Conservation (phyloP, 164 flowering plant genomes). For the Magnolia sinica region DNA sequence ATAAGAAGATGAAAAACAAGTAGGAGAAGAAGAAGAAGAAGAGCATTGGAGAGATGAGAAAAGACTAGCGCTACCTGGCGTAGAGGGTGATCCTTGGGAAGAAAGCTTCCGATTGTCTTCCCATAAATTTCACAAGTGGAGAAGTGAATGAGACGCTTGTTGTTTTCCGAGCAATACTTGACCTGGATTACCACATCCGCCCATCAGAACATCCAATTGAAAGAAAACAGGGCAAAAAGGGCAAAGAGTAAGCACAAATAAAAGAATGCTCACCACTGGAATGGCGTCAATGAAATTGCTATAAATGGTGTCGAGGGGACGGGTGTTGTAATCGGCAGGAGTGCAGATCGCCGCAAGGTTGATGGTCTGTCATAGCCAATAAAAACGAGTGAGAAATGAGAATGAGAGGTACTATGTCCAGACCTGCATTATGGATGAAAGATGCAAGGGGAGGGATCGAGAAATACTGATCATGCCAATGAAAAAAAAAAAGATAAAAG, state of each 20-base stretch:
- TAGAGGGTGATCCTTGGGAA: constrained; percentile 84
- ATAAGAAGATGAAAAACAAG: too few relatives aligned
- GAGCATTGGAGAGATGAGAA: neutral
- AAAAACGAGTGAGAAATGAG: neutral
- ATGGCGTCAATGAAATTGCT: constrained; percentile 86
- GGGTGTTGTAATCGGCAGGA: constrained; percentile 84
- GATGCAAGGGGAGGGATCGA: neutral
- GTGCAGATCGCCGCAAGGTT: constrained; percentile 91
- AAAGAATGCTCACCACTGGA: constrained; percentile 54
- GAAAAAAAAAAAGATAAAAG: neutral
- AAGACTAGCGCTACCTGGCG: constrained; percentile 49
- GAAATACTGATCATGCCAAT: neutral
- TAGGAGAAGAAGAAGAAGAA: neutral
- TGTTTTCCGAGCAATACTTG: constrained; percentile 91
- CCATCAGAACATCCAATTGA: constrained; percentile 11
- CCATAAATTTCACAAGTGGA: constrained; percentile 99
- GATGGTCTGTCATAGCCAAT: constrained; percentile 40
- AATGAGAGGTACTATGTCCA: constrained; percentile 1
- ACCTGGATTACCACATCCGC: constrained; percentile 41
- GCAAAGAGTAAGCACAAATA: too few relatives aligned
- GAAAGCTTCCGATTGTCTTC: constrained; percentile 87
- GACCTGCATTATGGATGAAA: constrained; percentile 6
- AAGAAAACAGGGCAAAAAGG: neutral
- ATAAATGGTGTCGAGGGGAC: constrained; percentile 77
- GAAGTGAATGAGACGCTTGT: constrained; percentile 95